These are phyloP conservation scores for Ascochyta rabiei DNA, from an alignment of 2,329 filamentous ascomycete species.

Conservation along the genomic window DNA sequence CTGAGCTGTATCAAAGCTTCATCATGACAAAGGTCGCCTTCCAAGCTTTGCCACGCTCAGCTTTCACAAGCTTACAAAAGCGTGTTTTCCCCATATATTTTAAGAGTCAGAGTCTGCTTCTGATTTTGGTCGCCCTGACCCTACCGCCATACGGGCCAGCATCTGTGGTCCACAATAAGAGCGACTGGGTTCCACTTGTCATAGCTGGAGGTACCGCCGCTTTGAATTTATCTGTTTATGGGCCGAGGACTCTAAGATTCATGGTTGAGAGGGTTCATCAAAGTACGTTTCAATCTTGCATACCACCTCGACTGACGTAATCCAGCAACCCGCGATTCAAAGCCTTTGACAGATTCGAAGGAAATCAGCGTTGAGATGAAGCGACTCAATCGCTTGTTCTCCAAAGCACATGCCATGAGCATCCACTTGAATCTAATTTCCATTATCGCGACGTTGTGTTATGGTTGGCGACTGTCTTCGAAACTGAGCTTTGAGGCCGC, in stretches of 20 bases:
- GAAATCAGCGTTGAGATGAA: slow-evolving; percentile 24
- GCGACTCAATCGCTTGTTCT: slow-evolving; percentile 43
- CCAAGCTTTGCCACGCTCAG: slow-evolving; percentile 41
- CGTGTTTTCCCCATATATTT: slow-evolving; percentile 52
- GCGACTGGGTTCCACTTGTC: slow-evolving; percentile 34
- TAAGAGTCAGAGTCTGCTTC: slow-evolving; percentile 44
- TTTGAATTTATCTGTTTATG: slow-evolving; percentile 47
- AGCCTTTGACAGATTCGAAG: neutral
- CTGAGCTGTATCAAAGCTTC: slow-evolving; percentile 50
- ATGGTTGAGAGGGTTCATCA: slow-evolving; percentile 46
- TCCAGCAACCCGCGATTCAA: slow-evolving; percentile 28
- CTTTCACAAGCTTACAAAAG: slow-evolving; percentile 50
- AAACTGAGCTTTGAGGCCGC: slow-evolving; percentile 13
- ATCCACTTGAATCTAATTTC: slow-evolving; percentile 53
- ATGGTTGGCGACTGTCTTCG: slow-evolving; percentile 32
- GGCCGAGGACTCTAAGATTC: slow-evolving; percentile 40
- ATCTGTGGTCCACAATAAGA: slow-evolving; percentile 30
- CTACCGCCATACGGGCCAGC: slow-evolving; percentile 41
- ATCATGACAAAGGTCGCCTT: slow-evolving; percentile 51
- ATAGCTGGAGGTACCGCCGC: slow-evolving; percentile 40
- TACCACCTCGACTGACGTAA: neutral
- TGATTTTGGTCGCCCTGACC: slow-evolving; percentile 43
- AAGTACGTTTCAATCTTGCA: slow-evolving; percentile 21
- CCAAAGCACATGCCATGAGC: slow-evolving; percentile 49
- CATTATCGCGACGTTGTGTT: slow-evolving; percentile 38